A percentile compares a stretch with the other conserved stretches of the same genome.
These are phyloP conservation scores for Colletotrichum sp. DNA, from an alignment of 2,329 filamentous ascomycete species.

Conservation along the genomic window DNA sequence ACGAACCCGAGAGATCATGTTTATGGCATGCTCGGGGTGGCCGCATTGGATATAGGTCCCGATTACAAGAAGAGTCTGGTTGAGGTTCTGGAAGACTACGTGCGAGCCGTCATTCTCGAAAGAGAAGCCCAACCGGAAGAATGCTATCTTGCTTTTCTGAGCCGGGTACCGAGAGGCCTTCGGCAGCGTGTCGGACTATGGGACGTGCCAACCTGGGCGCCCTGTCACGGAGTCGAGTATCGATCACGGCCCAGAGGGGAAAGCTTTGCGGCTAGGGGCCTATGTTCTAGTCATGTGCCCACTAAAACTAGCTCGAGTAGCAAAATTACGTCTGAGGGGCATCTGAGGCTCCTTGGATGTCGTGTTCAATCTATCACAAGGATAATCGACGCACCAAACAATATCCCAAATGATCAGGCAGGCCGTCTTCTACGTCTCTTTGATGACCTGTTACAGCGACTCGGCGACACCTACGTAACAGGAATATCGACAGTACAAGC, in stretches of 20 bases:
- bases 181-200: neutral
- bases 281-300: neutral
- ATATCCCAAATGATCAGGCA: neutral
- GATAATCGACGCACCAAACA: neutral
- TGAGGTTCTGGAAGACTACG: neutral
- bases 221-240: neutral
- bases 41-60: neutral
- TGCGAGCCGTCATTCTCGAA: neutral
- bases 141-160: neutral
- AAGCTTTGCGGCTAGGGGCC: neutral
- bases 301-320: neutral
- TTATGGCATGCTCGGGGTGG: neutral
- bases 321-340: neutral
- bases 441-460: neutral
- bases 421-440: neutral
- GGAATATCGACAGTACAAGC: neutral
- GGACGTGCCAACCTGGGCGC: neutral
- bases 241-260: neutral
- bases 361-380: neutral
- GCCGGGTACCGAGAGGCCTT: neutral
- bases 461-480: neutral
- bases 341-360: neutral
- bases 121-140: neutral
- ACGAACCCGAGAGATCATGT: neutral
- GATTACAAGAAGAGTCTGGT: neutral